phyloP scores from a whole-genome alignment of 1,284 basidiomycete species.

The Fomitopsis palustris region DNA sequence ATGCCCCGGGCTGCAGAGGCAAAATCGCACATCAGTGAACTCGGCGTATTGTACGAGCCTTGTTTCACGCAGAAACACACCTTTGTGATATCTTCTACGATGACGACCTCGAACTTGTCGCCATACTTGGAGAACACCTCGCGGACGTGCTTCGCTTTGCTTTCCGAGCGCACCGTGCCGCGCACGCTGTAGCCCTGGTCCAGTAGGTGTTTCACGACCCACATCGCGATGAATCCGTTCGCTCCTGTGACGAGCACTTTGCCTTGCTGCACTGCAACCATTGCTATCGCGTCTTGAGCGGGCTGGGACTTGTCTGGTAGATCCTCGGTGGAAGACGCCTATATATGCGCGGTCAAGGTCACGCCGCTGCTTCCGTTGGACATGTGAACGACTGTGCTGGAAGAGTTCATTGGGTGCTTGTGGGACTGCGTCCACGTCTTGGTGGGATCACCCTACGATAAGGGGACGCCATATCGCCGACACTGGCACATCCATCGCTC shows the following conservation, averaged over 20 bases:
- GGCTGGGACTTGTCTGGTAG: no score
- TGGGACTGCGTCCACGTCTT: no score
- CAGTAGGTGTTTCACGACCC: constrained; percentile 37
- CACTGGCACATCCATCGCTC: no score
- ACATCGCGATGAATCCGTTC: constrained; percentile 40
- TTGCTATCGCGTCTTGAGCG: no score
- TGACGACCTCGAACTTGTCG: constrained; percentile 44
- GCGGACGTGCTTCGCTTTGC: constrained; percentile 48
- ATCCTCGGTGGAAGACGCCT: background rate
- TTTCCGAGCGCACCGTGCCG: constrained; percentile 50
- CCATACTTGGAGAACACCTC: constrained; percentile 43
- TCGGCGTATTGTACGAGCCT: background rate
- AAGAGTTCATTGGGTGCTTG: no score
- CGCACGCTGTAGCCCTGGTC: constrained; percentile 47
- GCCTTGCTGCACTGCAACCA: constrained; percentile 27
- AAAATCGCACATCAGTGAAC: background rate
- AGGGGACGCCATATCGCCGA: no score
- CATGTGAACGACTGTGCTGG: no score
- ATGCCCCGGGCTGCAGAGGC: constrained; percentile 34
- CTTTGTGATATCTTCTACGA: constrained; percentile 55
- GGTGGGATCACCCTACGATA: no score
- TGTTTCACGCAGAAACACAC: constrained; percentile 21
- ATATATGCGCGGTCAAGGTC: no score
- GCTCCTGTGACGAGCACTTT: constrained; percentile 39
- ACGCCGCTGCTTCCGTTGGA: no score